Base-by-base conservation (phyloP, 257 asterid species). In the Asclepias syriaca region DNA sequence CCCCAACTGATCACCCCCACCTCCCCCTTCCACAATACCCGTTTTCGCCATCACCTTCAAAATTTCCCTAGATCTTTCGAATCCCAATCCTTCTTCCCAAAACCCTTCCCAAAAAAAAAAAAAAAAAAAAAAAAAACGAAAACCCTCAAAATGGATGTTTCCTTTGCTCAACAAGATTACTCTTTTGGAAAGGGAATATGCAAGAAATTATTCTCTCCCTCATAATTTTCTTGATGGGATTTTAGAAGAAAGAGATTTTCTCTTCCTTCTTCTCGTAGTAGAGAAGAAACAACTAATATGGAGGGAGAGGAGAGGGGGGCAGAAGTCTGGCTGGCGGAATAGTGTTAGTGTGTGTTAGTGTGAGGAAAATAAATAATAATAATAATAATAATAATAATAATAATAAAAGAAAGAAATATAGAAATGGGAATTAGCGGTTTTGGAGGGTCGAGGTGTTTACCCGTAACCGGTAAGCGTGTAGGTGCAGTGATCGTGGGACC, bases 21-120 rank as follows among this genome's bases (percentile, higher is more conserved):
- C 27, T 0, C 27, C 27, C 27, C 27, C 27, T 24, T 86, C 95
- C 58, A 77, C 66, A 66, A 84, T 92, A 39, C 89, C 96, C 4
- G 85, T 86, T 82, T 95, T 95, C 53, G 97, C 97, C 99, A 92
- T 95, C 76, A 3, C 32, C 55, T 37, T 14, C 32, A 12, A 67
- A 65, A 51, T 14, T 21, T 40, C 21, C 48, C 8, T 27, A 5
- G 59, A 43, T 5, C 45, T 60, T 53, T 43, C 45, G 21, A 69
- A 37, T 22, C 13, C 10, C 65, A 3, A 65, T 43, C 7, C 43
- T 14, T 48, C 19, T 37, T 64, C n/a, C 50, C 49, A 6, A 18
- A 63, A 5, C 57, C 57, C 57, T 8, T 15, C 5, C 9, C 8
- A 5, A 49, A 54, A 37, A 16, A 9, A 58, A 9, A 2, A 16